Evolutionary conservation across 2,329 filamentous ascomycete species (phyloP), one percentile per base, ranked within the genome.

Genomic region (Colletotrichum tabaci): DNA sequence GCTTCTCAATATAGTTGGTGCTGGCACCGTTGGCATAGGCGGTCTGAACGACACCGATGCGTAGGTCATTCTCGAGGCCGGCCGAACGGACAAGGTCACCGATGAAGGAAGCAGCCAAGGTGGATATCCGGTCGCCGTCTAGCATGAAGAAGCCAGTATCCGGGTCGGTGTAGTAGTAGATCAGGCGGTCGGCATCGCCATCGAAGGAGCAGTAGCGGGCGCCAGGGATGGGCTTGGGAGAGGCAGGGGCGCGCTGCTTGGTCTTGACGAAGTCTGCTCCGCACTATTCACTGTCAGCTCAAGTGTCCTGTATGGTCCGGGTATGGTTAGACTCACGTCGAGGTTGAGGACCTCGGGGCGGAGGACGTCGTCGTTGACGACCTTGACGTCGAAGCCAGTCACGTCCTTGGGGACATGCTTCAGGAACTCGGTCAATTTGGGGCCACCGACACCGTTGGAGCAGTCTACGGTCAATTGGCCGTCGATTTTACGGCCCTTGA

Each of bases 201-300:
- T 99, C 96, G 68, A 98, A 89, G 10, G 96, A 98, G 82, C 94
- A 96, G 87, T 91, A 96, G 71, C 96, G 92, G 74, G 93, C 92
- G 66, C 93, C 91, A 1, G 90, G 87, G 42, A 90, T 88, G 53
- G 93, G 93, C 80, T 95, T 94, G 65, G 94, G 96, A 40, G 86
- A 92, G 52, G 93, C 93, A 62, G 96, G 96, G 71, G 94, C 93
- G 74, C 95, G 91, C 85, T 99, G 96, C 84, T 94, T 94, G 21
- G 96, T 98, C 87, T 99, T 99, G 83, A 99, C 96, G 77, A 91
- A 98, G 83, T 99, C 96, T 79, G 96, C 96, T 82, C 96, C 96
- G 79, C 94, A 97, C 91, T 97, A 77, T 9, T 23, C n/a, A 46
- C 18, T 21, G 21, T 61, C 26, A 61, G 35, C 35, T 38, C 64